Percentiles rank a stretch among this genome's conserved stretches.
These are phyloP conservation scores for Orbilia javanica DNA, from an alignment of 2,329 filamentous ascomycete species.

Conservation along the genomic window DNA sequence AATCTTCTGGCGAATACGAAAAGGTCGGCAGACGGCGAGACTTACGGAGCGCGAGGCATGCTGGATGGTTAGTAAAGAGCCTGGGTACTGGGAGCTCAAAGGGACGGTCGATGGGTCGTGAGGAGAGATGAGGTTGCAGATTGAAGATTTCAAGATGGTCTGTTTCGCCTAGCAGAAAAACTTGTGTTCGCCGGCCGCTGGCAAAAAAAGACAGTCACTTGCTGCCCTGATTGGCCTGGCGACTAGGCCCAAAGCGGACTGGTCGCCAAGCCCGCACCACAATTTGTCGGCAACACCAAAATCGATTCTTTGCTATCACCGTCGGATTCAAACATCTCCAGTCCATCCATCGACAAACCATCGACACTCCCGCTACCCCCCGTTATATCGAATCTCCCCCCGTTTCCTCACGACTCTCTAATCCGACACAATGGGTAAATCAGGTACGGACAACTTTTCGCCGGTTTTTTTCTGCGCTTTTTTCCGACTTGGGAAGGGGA, in stretches of 20 bases:
- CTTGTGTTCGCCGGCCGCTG: background rate
- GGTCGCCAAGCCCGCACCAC: conserved; percentile 46
- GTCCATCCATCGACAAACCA: conserved; percentile 67
- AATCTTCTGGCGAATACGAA: background rate
- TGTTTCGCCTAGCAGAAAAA: conserved; percentile 20
- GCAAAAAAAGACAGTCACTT: conserved; percentile 55
- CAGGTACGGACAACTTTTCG: conserved; percentile 60
- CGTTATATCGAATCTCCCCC: conserved; percentile 40
- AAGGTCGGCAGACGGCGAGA: background rate
- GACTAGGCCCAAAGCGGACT: conserved; percentile 30
- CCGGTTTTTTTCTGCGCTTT: background rate
- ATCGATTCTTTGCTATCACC: conserved; percentile 26
- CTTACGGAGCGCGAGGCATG: conserved; percentile 59
- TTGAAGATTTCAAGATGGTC: conserved; percentile 10
- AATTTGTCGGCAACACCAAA: conserved; percentile 43
- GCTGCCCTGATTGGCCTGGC: conserved; percentile 38
- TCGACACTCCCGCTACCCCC: conserved; percentile 44
- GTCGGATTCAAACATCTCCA: conserved; percentile 66
- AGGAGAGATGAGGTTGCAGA: conserved; percentile 14
- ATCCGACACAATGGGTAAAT: conserved; percentile 69
- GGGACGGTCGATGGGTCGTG: conserved; percentile 19
- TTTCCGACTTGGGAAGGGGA: conserved; percentile 1
- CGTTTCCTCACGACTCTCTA: conserved; percentile 44
- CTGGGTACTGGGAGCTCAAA: conserved; percentile 1
- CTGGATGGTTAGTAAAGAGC: conserved; percentile 42